Conservation (phyloP, 2,329 filamentous ascomycete species). For the Aspergillus sp. region DNA sequence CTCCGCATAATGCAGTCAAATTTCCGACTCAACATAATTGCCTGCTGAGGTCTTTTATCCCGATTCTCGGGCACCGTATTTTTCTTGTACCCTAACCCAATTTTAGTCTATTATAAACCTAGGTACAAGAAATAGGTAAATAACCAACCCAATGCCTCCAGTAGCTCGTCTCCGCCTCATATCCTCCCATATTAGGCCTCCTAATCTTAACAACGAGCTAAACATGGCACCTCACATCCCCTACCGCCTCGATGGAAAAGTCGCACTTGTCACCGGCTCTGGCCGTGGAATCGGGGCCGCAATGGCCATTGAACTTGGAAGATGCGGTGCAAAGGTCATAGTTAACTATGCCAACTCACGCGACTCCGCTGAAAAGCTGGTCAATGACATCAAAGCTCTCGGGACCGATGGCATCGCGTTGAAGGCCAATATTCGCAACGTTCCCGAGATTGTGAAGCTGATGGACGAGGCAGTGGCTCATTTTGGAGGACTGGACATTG, state of each 20-base stretch:
- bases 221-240: slow-evolving; percentile 3
- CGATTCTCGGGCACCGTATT: background rate
- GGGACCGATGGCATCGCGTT: slow-evolving; percentile 64
- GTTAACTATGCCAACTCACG: slow-evolving; percentile 58
- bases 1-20: background rate
- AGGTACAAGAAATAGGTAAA: background rate
- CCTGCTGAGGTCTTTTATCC: background rate
- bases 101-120: background rate
- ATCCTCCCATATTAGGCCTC: background rate
- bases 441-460: slow-evolving; percentile 61
- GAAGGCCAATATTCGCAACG: slow-evolving; percentile 67
- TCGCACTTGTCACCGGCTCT: slow-evolving; percentile 36
- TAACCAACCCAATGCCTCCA: background rate
- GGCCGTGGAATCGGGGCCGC: slow-evolving; percentile 44
- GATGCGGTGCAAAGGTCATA: slow-evolving; percentile 39
- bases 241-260: slow-evolving; percentile 33
- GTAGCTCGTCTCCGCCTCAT: background rate
- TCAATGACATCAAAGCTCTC: slow-evolving; percentile 63
- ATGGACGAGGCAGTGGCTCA: slow-evolving; percentile 63
- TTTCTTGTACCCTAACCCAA: background rate
- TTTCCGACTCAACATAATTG: background rate
- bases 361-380: slow-evolving; percentile 64
- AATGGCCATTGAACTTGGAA: slow-evolving; percentile 43
- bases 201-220: background rate
- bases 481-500: slow-evolving; percentile 69